A percentile compares a stretch with the other conserved stretches of the same genome.
phyloP scores from a whole-genome alignment of 78 protist species.

The Mastigamoeba balamuthi region DNA sequence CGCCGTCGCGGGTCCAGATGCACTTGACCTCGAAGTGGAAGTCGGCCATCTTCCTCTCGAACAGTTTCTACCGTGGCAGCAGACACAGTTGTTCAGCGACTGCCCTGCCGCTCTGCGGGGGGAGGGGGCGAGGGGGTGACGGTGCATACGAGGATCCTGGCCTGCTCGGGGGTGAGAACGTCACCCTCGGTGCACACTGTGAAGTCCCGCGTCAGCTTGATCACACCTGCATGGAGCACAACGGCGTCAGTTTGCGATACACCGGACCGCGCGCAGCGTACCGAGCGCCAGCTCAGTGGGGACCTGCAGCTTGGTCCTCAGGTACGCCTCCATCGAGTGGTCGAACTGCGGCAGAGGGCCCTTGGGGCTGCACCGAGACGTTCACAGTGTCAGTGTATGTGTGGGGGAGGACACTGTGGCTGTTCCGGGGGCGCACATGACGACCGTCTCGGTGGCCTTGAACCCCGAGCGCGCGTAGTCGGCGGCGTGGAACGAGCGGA shows the following conservation, averaged over 20 bases:
- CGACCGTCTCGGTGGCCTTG: slow-evolving; percentile 46
- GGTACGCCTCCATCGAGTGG: slow-evolving; percentile 37
- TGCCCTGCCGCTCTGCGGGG: not conserved
- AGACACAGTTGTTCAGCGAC: not conserved
- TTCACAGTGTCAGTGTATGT: not conserved
- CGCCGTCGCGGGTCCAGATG: not conserved
- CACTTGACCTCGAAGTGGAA: slow-evolving; percentile 22
- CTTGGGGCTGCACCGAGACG: too few relatives aligned
- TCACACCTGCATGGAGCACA: slow-evolving; percentile 40
- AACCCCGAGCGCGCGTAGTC: slow-evolving; percentile 84
- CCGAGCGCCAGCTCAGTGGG: slow-evolving; percentile 7
- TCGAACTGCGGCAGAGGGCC: slow-evolving; percentile 36
- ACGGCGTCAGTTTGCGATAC: not conserved
- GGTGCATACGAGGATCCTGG: slow-evolving; percentile 26
- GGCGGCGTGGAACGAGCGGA: not conserved
- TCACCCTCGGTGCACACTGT: slow-evolving; percentile 49
- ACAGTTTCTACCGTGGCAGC: not conserved
- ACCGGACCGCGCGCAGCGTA: not conserved
- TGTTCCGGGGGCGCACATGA: not conserved
- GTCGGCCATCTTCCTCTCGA: slow-evolving; percentile 28
- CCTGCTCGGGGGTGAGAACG: slow-evolving; percentile 58
- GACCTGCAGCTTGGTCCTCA: slow-evolving; percentile 18
- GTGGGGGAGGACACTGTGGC: not conserved
- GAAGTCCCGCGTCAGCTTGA: slow-evolving; percentile 35
- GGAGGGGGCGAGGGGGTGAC: not conserved